A percentile compares a stretch with the other conserved stretches of the same genome.
phyloP scores from a whole-genome alignment of 139 green algal species.

The Auxenochlorella protothecoides region DNA sequence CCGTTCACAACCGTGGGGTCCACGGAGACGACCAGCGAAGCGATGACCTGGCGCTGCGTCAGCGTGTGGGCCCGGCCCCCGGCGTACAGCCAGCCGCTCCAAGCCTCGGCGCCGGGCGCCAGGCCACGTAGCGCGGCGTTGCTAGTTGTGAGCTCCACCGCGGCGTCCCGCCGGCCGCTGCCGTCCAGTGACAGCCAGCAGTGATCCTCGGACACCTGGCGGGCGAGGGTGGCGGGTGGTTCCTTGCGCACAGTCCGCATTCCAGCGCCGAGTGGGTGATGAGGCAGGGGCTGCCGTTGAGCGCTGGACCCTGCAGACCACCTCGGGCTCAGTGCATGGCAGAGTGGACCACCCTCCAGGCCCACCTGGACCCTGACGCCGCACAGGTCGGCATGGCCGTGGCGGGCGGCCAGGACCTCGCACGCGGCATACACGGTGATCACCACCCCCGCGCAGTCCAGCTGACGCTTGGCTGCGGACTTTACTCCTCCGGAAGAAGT shows the following conservation, averaged over 20 bases:
- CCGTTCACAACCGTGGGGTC: slow-evolving; percentile 17
- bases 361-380: slow-evolving; percentile 19
- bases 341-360: not conserved
- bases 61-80: slow-evolving; percentile 24
- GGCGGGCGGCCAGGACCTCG: slow-evolving; percentile 11
- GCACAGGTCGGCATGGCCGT: slow-evolving; percentile 22
- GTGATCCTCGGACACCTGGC: slow-evolving; percentile 31
- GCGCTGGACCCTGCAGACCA: too few species aligned
- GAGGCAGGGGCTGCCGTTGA: too few species aligned
- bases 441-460: slow-evolving; percentile 39
- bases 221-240: not conserved
- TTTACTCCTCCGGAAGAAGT: too few species aligned
- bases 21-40: slow-evolving; percentile 23
- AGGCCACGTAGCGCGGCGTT: slow-evolving; percentile 22
- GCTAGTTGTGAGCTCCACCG: slow-evolving; percentile 30
- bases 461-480: slow-evolving; percentile 15
- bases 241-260: not conserved
- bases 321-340: not conserved
- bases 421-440: slow-evolving; percentile 19
- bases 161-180: not conserved
- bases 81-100: slow-evolving; percentile 33
- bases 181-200: slow-evolving; percentile 19
- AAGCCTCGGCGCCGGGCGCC: slow-evolving; percentile 12
- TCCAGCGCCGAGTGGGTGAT: too few species aligned
- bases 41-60: slow-evolving; percentile 17